A percentile compares a stretch with the other conserved stretches of the same genome.
phyloP scores from a whole-genome alignment of 495 filamentous ascomycete species.

The Penicillium samsonianum region DNA sequence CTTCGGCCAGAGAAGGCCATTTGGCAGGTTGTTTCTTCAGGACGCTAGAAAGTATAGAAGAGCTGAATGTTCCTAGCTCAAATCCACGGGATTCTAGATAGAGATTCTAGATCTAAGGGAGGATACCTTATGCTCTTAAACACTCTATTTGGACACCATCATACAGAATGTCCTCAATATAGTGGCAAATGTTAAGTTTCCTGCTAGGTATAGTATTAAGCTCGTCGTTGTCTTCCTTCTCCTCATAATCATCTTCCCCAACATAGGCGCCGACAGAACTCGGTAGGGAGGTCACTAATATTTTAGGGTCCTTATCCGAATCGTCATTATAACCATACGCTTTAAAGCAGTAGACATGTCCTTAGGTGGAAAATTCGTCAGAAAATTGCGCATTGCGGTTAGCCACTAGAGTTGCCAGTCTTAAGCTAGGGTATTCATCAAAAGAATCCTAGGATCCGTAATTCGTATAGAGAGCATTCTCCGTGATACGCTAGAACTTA shows the following conservation, averaged over 20 bases:
- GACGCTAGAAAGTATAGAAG: constrained; percentile 41
- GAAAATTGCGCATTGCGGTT: constrained; percentile 46
- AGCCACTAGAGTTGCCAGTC: constrained; percentile 50
- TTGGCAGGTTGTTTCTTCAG: constrained; percentile 58
- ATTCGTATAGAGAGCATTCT: constrained; percentile 41
- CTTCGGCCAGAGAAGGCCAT: constrained; percentile 49
- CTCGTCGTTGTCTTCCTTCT: not conserved
- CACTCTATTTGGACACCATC: constrained; percentile 3
- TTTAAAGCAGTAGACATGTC: constrained; percentile 43
- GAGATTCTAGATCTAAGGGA: constrained; percentile 32
- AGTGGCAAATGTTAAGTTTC: constrained; percentile 2
- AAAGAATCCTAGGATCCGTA: constrained; percentile 48
- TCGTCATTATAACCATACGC: constrained; percentile 3
- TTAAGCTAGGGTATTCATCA: constrained; percentile 25
- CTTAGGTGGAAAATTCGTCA: constrained; percentile 34
- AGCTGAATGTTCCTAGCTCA: constrained; percentile 43
- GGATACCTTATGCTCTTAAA: constrained; percentile 24
- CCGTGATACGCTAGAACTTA: constrained; percentile 43
- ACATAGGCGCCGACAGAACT: not conserved
- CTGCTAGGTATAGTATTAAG: not conserved
- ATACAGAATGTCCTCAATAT: constrained; percentile 33
- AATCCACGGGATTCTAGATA: constrained; percentile 38
- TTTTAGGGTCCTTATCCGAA: no score
- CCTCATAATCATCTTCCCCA: not conserved
- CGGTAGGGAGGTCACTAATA: not conserved